A percentile compares a stretch with the other conserved stretches of the same genome.
phyloP scores from a whole-genome alignment of 805 yeast genomes.

The Suhomyces emberorum region DNA sequence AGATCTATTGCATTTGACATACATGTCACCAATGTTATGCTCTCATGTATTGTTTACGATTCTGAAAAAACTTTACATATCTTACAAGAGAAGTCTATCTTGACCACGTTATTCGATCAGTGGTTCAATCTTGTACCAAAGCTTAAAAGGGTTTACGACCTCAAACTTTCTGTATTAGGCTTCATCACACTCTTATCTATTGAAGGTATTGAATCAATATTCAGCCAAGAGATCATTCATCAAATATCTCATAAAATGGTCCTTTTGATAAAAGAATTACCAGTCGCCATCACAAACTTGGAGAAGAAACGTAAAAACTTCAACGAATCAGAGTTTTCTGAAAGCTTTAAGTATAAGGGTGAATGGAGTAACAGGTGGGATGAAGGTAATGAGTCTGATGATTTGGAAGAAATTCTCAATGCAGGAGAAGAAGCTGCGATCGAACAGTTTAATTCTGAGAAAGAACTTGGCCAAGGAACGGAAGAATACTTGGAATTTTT shows the following conservation, averaged over 20 bases:
- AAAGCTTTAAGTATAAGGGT: slow-evolving; percentile 10
- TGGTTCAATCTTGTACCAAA: slow-evolving; percentile 64
- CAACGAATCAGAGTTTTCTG: slow-evolving; percentile 25
- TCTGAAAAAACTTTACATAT: slow-evolving; percentile 50
- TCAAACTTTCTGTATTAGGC: slow-evolving; percentile 72
- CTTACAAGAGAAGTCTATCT: slow-evolving; percentile 43
- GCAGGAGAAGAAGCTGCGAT: slow-evolving; percentile 21
- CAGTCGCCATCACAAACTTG: slow-evolving; percentile 64
- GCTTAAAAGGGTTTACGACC: slow-evolving; percentile 71
- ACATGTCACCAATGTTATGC: slow-evolving; percentile 55
- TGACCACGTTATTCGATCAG: slow-evolving; percentile 50
- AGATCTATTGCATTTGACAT: slow-evolving; percentile 41
- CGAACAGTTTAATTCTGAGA: slow-evolving; percentile 16
- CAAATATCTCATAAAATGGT: slow-evolving; percentile 53
- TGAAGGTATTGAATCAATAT: slow-evolving; percentile 12
- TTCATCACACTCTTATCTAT: slow-evolving; percentile 45
- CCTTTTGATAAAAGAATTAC: slow-evolving; percentile 54
- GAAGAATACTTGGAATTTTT: slow-evolving; percentile 48
- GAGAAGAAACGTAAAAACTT: slow-evolving; percentile 63
- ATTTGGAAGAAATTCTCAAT: slow-evolving; percentile 14
- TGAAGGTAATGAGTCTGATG: slow-evolving; percentile 15
- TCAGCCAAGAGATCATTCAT: slow-evolving; percentile 15
- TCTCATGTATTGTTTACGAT: slow-evolving; percentile 63
- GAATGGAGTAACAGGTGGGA: slow-evolving; percentile 24
- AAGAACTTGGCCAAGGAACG: slow-evolving; percentile 21